Conservation (phyloP, 495 filamentous ascomycete species). For the Aspergillus homomorphus region DNA sequence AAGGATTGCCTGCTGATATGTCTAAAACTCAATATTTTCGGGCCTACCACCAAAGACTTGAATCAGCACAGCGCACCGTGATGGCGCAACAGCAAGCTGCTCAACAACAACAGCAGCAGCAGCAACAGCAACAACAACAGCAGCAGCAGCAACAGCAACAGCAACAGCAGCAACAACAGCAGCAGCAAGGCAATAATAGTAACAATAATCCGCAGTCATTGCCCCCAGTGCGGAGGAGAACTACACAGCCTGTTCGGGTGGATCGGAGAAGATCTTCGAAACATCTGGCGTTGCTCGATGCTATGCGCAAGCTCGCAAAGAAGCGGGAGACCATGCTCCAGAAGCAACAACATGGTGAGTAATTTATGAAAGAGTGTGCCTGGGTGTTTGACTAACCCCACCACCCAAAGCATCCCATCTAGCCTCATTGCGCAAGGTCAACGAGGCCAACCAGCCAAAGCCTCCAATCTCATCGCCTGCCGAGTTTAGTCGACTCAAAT, state of each 20-base stretch:
- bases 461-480: slow-evolving; percentile 66
- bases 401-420: slow-evolving; percentile 51
- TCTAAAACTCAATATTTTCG: slow-evolving; percentile 89
- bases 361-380: neutral
- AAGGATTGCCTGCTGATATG: slow-evolving; percentile 88
- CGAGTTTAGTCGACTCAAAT: slow-evolving; percentile 83
- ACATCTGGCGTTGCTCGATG: slow-evolving; percentile 84
- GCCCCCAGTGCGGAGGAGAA: slow-evolving; percentile 59
- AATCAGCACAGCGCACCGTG: slow-evolving; percentile 69
- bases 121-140: slow-evolving; percentile 51
- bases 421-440: slow-evolving; percentile 67
- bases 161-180: slow-evolving; percentile 50
- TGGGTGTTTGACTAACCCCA: slow-evolving; percentile 18
- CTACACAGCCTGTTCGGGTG: slow-evolving; percentile 72
- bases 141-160: slow-evolving; percentile 47
- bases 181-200: slow-evolving; percentile 30
- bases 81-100: slow-evolving; percentile 58
- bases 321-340: slow-evolving; percentile 81
- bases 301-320: slow-evolving; percentile 92
- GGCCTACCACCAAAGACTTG: slow-evolving; percentile 75
- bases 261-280: slow-evolving; percentile 81
- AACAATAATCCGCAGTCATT: slow-evolving; percentile 55
- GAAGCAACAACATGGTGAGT: slow-evolving; percentile 78
- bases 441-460: slow-evolving; percentile 63
- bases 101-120: slow-evolving; percentile 55